Evolutionary conservation across 139 green algal genomes (phyloP).

Genomic region (Chlamydomonas incerta): DNA sequence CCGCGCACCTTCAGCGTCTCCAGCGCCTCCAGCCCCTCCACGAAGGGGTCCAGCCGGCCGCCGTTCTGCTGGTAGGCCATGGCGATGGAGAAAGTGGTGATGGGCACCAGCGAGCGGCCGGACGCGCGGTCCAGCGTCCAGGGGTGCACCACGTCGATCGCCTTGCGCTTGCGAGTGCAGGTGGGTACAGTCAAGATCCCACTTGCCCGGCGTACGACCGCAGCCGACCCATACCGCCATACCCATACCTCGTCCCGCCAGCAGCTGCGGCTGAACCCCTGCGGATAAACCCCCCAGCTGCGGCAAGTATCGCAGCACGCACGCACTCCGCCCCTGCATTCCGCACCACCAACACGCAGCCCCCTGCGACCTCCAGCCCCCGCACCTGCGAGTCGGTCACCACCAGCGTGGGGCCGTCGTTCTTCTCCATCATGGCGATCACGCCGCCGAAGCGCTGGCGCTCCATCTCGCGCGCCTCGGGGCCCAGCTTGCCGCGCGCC

Average conservation of each 20-base stretch:
- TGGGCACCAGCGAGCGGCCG: conserved; percentile 60
- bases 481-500: conserved; percentile 55
- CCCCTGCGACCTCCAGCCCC: too few relatives aligned
- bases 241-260: too few relatives aligned
- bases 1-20: conserved; percentile 38
- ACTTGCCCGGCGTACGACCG: too few relatives aligned
- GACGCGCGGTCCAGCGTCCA: conserved; percentile 64
- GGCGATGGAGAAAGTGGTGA: conserved; percentile 77
- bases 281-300: too few relatives aligned
- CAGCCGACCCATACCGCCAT: too few relatives aligned
- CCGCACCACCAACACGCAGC: not conserved
- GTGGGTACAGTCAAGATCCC: too few relatives aligned
- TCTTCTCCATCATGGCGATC: conserved; percentile 53
- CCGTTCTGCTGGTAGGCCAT: conserved; percentile 68
- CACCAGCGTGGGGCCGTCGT: conserved; percentile 62
- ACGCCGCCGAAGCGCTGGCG: conserved; percentile 61
- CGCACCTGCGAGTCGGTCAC: conserved; percentile 70
- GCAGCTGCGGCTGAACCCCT: too few relatives aligned
- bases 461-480: conserved; percentile 51
- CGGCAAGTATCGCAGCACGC: not conserved
- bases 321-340: not conserved
- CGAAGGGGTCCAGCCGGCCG: conserved; percentile 67
- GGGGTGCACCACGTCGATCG: conserved; percentile 75
- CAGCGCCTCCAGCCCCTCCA: conserved; percentile 57
- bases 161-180: too few relatives aligned